Base-by-base conservation (phyloP, 345 rosid genomes). In the Eucalyptus albens region DNA sequence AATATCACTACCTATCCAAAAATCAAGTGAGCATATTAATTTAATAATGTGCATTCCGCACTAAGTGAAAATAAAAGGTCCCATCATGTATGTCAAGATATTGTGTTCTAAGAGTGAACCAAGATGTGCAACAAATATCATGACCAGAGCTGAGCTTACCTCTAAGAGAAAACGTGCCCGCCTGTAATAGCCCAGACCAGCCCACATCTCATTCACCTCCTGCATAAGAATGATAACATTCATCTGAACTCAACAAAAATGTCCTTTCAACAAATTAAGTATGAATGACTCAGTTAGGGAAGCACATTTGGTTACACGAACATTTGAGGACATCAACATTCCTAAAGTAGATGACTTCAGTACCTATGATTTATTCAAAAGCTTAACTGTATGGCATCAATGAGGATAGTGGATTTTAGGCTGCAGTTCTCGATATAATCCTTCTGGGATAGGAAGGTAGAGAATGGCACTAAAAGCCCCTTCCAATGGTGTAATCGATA, bases 141-240 rank as follows among this genome's bases (percentile, higher is more conserved):
- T 22, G 40, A 69, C 67, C 59, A 51, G 40, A 62, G 33, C 82
- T 86, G 88, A 62, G 56, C 90, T 90, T 89, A 97, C 99, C 97
- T 97, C 98, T 87, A 95, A 91, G 56, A 97, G 94, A 92, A 96
- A 97, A 87, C 99, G 98, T 26, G 98, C 99, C 47, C 99, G 94
- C 91, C 99, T 93, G 86, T 97, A 97, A 92, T 97, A 97, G 17
- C 99, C 99, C 89, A 97, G 91, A 80, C 99, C 99, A 47, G 99
- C 99, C 99, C 99, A 97, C 97, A 97, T 95, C 90, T 97, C 97
- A 89, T 97, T 97, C 89, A 97, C 99, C 93, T 97, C 99, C 99
- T 97, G 94, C 92, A 92, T 22, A n/a, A 44, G 60, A n/a, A 31
- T 45, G 72, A 83, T 42, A 90, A 56, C 26, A 31, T 59, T 47